A percentile compares a stretch with the other conserved stretches of the same genome.
Evolutionary conservation across 441 rosid species (phyloP).

Genomic region (Viola pubescens): DNA sequence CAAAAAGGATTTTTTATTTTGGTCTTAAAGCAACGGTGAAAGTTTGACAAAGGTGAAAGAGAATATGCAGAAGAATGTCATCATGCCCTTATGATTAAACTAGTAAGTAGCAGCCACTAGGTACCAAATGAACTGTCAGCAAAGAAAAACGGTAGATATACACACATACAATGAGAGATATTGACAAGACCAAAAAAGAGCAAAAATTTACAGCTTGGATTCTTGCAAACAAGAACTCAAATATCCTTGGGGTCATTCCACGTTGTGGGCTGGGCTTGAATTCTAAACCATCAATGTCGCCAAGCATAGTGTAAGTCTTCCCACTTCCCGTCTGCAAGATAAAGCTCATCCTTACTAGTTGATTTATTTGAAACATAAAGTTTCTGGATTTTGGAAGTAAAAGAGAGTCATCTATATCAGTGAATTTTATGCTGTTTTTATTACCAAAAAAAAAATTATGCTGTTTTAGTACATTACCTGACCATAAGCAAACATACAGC

Average conservation of each 20-base stretch:
- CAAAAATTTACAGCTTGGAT: constrained; percentile 74
- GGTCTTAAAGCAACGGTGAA: too few species aligned
- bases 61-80: too few species aligned
- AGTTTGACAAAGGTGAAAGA: too few species aligned
- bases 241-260: constrained; percentile 98
- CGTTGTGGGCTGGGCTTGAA: constrained; percentile 71
- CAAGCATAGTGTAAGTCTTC: constrained; percentile 94
- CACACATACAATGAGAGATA: not conserved
- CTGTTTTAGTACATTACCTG: constrained; percentile 46
- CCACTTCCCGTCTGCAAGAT: constrained; percentile 91
- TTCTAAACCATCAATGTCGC: constrained; percentile 80
- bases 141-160: not conserved
- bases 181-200: constrained; percentile 9
- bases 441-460: not conserved
- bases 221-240: constrained; percentile 97
- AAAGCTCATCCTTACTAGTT: constrained; percentile 13
- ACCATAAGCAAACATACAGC: constrained; percentile 98
- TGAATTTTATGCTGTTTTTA: not conserved
- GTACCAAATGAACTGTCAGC: too few species aligned
- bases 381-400: too few species aligned
- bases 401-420: too few species aligned
- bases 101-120: too few species aligned
- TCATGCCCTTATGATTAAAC: too few species aligned
- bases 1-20: not conserved
- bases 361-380: too few species aligned